A percentile compares a stretch with the other conserved stretches of the same genome.
Conservation (phyloP, 768 basidiomycete genomes). For the Phylloporus arenicola region DNA sequence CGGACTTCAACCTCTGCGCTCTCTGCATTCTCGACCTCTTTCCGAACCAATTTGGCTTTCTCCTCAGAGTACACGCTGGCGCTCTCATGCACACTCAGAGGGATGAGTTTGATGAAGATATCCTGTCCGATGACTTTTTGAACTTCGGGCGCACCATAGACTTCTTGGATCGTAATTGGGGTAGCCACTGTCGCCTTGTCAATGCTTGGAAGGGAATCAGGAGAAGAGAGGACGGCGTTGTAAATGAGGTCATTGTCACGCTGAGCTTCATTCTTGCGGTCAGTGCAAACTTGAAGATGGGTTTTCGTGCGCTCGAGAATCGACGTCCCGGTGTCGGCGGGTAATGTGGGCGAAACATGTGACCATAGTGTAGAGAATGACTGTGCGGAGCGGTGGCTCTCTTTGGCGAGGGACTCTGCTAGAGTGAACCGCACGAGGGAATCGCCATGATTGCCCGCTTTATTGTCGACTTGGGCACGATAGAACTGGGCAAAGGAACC, state of each 20-base stretch:
- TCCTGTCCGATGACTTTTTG: slow-evolving; percentile 93
- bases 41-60: slow-evolving; percentile 90
- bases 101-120: slow-evolving; percentile 81
- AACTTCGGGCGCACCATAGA: slow-evolving; percentile 85
- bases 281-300: slow-evolving; percentile 70
- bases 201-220: slow-evolving; percentile 71
- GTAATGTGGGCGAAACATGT: slow-evolving; percentile 73
- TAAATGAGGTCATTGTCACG: slow-evolving; percentile 98
- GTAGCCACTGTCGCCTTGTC: slow-evolving; percentile 82
- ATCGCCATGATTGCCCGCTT: slow-evolving; percentile 79
- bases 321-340: slow-evolving; percentile 77
- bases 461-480: slow-evolving; percentile 71
- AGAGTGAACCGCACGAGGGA: slow-evolving; percentile 73
- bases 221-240: slow-evolving; percentile 78
- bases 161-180: slow-evolving; percentile 89
- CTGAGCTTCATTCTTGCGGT: slow-evolving; percentile 67
- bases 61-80: slow-evolving; percentile 97
- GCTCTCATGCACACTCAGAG: slow-evolving; percentile 91
- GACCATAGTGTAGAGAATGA: slow-evolving; percentile 70
- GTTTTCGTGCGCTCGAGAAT: slow-evolving; percentile 80
- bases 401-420: slow-evolving; percentile 78
- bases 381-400: slow-evolving; percentile 64
- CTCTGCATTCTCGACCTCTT: slow-evolving; percentile 85
- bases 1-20: slow-evolving; percentile 73
- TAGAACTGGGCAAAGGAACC: slow-evolving; percentile 82